Evolutionary conservation across 2,329 filamentous ascomycete species (phyloP).

Genomic region (Trichoderma endophyticum): DNA sequence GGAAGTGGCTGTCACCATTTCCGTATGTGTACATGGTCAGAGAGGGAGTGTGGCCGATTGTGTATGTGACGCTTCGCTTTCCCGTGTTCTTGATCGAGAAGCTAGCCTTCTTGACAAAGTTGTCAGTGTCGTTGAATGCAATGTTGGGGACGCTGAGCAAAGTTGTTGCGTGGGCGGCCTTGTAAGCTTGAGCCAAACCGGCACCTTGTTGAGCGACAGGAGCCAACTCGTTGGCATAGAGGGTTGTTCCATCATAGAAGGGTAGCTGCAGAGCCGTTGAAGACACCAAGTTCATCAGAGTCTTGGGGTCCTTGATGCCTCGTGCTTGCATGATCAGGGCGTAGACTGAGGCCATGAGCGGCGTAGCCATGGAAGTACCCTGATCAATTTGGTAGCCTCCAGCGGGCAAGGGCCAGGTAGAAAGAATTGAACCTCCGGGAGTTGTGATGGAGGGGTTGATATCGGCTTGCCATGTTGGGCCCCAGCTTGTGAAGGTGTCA

Average conservation of each 20-base stretch:
- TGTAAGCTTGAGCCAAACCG: conserved; percentile 57
- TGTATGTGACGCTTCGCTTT: conserved; percentile 46
- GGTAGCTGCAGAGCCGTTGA: conserved; percentile 47
- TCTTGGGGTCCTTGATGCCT: conserved; percentile 48
- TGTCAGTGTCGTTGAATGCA: conserved; percentile 61
- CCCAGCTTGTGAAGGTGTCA: conserved; percentile 56
- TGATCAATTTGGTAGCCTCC: conserved; percentile 51
- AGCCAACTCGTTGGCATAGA: conserved; percentile 39
- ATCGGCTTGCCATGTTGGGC: conserved; percentile 57
- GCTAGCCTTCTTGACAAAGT: conserved; percentile 47
- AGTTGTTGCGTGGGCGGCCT: conserved; percentile 54
- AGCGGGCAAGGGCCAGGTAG: conserved; percentile 48
- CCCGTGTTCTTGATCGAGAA: conserved; percentile 58
- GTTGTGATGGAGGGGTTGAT: conserved; percentile 54
- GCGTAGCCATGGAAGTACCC: conserved; percentile 60
- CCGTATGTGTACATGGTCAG: conserved; percentile 51
- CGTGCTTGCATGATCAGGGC: conserved; percentile 54
- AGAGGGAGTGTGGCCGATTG: conserved; percentile 48
- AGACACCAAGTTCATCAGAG: conserved; percentile 48
- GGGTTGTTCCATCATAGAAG: conserved; percentile 43
- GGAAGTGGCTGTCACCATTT: conserved; percentile 31
- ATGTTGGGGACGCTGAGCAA: conserved; percentile 54
- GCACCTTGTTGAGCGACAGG: conserved; percentile 59
- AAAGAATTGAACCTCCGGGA: conserved; percentile 56
- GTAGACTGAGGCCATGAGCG: conserved; percentile 52